phyloP scores from a whole-genome alignment of 345 rosid genomes.

The Camelina neglecta region DNA sequence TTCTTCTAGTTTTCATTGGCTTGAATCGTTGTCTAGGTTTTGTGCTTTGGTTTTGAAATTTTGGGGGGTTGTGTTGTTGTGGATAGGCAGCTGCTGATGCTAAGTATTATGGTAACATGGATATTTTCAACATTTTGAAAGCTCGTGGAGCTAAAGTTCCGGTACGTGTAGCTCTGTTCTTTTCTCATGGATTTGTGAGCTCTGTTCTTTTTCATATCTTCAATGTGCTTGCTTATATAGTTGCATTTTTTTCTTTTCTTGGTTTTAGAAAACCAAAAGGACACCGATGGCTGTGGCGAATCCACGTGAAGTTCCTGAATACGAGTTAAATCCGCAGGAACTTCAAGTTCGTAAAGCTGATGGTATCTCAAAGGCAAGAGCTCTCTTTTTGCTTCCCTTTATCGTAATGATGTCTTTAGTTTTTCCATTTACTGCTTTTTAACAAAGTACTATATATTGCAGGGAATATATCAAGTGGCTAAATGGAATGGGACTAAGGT shows the following conservation, averaged over 20 bases:
- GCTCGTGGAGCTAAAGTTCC: constrained; percentile 91
- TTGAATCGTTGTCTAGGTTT: neutral
- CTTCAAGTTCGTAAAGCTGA: constrained; percentile 88
- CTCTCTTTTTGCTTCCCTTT: constrained; percentile 18
- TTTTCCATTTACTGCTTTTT: constrained; percentile 1
- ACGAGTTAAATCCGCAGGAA: constrained; percentile 91
- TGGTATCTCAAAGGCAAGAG: constrained; percentile 79
- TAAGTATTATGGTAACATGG: constrained; percentile 81
- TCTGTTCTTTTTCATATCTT: constrained; percentile 18
- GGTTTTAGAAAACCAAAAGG: constrained; percentile 71
- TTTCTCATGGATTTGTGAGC: neutral
- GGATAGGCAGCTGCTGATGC: constrained; percentile 97
- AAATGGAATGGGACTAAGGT: constrained; percentile 99
- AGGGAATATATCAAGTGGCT: constrained; percentile 98
- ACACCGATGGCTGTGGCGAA: constrained; percentile 93
- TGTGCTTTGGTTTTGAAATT: constrained; percentile 28
- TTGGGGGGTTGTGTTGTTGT: constrained; percentile 15
- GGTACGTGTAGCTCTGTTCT: constrained; percentile 46
- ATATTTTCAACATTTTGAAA: constrained; percentile 77
- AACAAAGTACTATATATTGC: constrained; percentile 32
- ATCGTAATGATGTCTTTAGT: neutral
- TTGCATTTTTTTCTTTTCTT: constrained; percentile 26
- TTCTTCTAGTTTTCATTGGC: too few relatives aligned
- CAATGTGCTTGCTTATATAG: neutral
- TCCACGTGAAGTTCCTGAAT: constrained; percentile 94